Evolutionary conservation across 1,284 basidiomycete species (phyloP).

Genomic region (Leucoagaricus sp.): DNA sequence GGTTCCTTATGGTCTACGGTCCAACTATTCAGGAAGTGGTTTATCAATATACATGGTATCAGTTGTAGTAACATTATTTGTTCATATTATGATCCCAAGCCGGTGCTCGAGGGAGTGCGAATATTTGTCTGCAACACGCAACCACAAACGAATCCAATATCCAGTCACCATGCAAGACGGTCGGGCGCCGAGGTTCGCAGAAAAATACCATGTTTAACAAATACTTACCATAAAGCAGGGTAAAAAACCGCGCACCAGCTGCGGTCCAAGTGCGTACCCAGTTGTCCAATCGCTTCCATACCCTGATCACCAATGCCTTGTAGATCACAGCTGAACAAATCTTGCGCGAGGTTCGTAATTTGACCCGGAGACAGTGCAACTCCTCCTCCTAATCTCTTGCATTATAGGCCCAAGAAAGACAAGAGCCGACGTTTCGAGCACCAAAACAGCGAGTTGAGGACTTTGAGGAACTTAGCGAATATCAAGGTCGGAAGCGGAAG

Average conservation of each 20-base stretch:
- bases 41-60: no score
- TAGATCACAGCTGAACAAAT: slow-evolving; percentile 98
- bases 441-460: slow-evolving; percentile 97
- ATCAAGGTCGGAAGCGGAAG: slow-evolving; percentile 90
- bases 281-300: slow-evolving; percentile 2
- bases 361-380: neutral
- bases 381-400: slow-evolving; percentile 4
- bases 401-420: slow-evolving; percentile 88
- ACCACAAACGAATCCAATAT: neutral
- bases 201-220: neutral
- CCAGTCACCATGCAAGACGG: slow-evolving; percentile 48
- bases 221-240: slow-evolving; percentile 42
- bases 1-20: no score
- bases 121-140: no score
- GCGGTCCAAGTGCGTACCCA: slow-evolving; percentile 72
- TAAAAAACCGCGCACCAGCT: slow-evolving; percentile 94
- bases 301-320: slow-evolving; percentile 18
- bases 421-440: slow-evolving; percentile 88
- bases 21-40: no score
- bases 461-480: slow-evolving; percentile 96
- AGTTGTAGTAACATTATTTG: no score
- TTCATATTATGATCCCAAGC: no score
- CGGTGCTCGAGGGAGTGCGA: no score
- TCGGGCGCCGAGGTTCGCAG: slow-evolving; percentile 47
- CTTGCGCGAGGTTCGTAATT: slow-evolving; percentile 75